Base-by-base conservation (phyloP, 148 eudicot genomes). In the Vaccinium darrowii region DNA sequence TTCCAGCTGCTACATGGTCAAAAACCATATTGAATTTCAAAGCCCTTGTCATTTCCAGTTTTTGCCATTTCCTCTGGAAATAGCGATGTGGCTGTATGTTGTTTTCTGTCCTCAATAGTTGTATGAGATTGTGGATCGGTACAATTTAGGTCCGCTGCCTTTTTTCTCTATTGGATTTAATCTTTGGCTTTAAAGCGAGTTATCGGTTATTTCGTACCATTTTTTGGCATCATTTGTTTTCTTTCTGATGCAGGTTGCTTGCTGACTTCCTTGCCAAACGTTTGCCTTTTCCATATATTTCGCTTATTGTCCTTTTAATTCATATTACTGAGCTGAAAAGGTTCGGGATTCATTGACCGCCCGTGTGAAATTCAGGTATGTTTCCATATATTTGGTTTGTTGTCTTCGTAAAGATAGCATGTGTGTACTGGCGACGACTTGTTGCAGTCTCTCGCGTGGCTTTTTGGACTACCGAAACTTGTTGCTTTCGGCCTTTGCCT, bases 21-120 rank as follows among this genome's bases (percentile, higher is more conserved):
- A 75, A 74, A 39, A 43, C 78, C 78, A 21, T 30, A 47, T 9
- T 50, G 57, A 12, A 49, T 50, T 76, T 50, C 57, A 50, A 76
- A 50, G 58, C 80, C 58, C 57, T 50, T 0, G 25, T 50, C 80
- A 76, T 76, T 76, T 76, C 80, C 33, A 21, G 80, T n/a, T 50
- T 76, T 76, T 76, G 39, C 33, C 57, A 21, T 76, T 50, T 39
- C 1, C 53, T 23, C 14, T 75, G 15, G 50, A 39, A 47, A 47
- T 43, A 25, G 78, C 27, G 25, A 75, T 47, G 78, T 16, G 52
- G 78, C 78, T 36, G 10, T 73, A 3, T 43, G 25, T 43, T 43
- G 52, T 75, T 47, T 74, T 75, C 78, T 75, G 78, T 18, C 25
- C 11, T 73, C 77, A 47, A 75, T 18, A 75, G 25, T 27, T 43